phyloP scores from a whole-genome alignment of 768 basidiomycete species.

The Gloeophyllum trabeum region DNA sequence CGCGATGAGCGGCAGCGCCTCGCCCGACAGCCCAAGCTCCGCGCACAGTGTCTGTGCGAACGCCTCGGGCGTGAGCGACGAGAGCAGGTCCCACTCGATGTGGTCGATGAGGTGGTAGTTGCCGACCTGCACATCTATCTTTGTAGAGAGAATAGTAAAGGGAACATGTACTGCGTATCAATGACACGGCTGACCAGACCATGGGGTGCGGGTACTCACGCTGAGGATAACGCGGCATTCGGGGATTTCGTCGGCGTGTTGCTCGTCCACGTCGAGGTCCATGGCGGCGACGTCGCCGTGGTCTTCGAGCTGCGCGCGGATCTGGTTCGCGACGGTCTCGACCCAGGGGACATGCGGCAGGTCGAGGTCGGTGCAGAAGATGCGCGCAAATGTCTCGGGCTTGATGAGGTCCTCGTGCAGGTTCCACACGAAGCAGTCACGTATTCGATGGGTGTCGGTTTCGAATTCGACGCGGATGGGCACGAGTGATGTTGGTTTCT shows the following conservation, averaged over 20 bases:
- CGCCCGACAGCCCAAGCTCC: slow-evolving; percentile 83
- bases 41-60: slow-evolving; percentile 73
- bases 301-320: slow-evolving; percentile 86
- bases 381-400: slow-evolving; percentile 75
- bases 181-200: too few species aligned
- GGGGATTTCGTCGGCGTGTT: slow-evolving; percentile 47
- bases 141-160: slow-evolving; percentile 7
- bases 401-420: slow-evolving; percentile 78
- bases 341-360: slow-evolving; percentile 56
- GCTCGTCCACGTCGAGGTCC: slow-evolving; percentile 56
- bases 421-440: slow-evolving; percentile 97
- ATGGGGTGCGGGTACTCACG: slow-evolving; percentile 42
- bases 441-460: slow-evolving; percentile 80
- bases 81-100: slow-evolving; percentile 98
- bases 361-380: slow-evolving; percentile 85
- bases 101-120: slow-evolving; percentile 87
- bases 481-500: slow-evolving; percentile 46
- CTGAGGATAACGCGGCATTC: slow-evolving; percentile 80
- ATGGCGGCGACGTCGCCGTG: slow-evolving; percentile 73
- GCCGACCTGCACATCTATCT: slow-evolving; percentile 97
- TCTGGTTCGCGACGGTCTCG: slow-evolving; percentile 76
- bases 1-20: slow-evolving; percentile 80
- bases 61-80: slow-evolving; percentile 77
- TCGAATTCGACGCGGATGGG: slow-evolving; percentile 96
- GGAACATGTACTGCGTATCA: slow-evolving; percentile 5